These are phyloP conservation scores for Talaromyces sp. DNA, from an alignment of 2,329 filamentous ascomycete species.

Conservation along the genomic window DNA sequence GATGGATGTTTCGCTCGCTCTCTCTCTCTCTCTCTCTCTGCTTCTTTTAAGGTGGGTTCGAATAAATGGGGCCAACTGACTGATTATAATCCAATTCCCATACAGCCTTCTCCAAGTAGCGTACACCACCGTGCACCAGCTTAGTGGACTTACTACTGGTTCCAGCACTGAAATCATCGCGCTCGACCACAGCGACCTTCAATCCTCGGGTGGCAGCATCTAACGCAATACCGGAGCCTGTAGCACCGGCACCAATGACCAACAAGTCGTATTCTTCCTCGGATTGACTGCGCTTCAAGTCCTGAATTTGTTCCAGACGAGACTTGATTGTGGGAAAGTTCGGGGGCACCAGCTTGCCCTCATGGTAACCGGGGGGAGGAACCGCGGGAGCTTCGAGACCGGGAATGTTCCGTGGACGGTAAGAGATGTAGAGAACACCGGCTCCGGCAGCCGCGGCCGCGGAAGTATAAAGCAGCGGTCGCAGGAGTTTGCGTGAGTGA, in stretches of 20 bases:
- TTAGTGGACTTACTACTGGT: slow-evolving; percentile 89
- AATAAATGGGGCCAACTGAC: slow-evolving; percentile 43
- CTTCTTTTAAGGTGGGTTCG: no score
- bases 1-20: no score
- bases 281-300: slow-evolving; percentile 49
- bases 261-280: slow-evolving; percentile 71
- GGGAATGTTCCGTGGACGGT: slow-evolving; percentile 66
- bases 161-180: slow-evolving; percentile 79
- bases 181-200: slow-evolving; percentile 78
- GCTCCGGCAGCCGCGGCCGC: slow-evolving; percentile 58
- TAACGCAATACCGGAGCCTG: slow-evolving; percentile 77
- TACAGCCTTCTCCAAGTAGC: slow-evolving; percentile 83
- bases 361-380: slow-evolving; percentile 64
- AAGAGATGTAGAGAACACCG: slow-evolving; percentile 62
- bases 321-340: slow-evolving; percentile 56
- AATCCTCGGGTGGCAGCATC: slow-evolving; percentile 78
- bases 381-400: slow-evolving; percentile 64
- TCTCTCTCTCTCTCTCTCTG: no score
- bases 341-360: slow-evolving; percentile 59
- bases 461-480: slow-evolving; percentile 62
- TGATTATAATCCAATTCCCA: slow-evolving; percentile 85
- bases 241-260: slow-evolving; percentile 78
- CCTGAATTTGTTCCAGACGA: slow-evolving; percentile 55
- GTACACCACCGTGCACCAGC: slow-evolving; percentile 80
- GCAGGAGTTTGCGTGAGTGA: slow-evolving; percentile 54